phyloP scores from a whole-genome alignment of 1,284 basidiomycete genomes.

The Tylopilus sp. region DNA sequence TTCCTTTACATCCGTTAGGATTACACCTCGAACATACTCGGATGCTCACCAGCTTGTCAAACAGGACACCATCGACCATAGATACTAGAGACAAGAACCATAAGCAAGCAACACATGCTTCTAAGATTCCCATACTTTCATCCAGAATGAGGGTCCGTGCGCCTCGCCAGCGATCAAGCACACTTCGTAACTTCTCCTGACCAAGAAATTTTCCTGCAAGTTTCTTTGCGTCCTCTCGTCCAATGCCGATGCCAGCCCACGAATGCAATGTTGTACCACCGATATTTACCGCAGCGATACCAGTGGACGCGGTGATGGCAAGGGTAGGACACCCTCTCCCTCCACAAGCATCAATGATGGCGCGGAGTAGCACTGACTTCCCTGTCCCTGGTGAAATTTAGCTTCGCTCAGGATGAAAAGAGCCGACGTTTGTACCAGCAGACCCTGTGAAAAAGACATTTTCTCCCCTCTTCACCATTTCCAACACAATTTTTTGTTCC shows the following conservation, averaged over 20 bases:
- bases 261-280: conserved; percentile 93
- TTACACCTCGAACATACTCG: background rate
- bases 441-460: conserved; percentile 82
- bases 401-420: background rate
- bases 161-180: conserved; percentile 64
- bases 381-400: conserved; percentile 70
- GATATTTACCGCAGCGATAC: conserved; percentile 93
- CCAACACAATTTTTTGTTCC: conserved; percentile 53
- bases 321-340: conserved; percentile 66
- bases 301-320: conserved; percentile 89
- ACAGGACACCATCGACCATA: conserved; percentile 93
- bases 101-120: conserved; percentile 1
- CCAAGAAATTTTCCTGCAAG: conserved; percentile 65
- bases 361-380: conserved; percentile 90
- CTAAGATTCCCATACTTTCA: conserved; percentile 59
- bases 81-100: conserved; percentile 60
- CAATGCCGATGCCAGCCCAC: conserved; percentile 88
- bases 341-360: conserved; percentile 70
- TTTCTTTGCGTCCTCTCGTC: conserved; percentile 61
- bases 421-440: conserved; percentile 50
- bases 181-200: conserved; percentile 63
- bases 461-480: conserved; percentile 47
- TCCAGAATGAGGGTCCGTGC: conserved; percentile 90
- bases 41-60: conserved; percentile 70
- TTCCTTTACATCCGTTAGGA: conserved; percentile 32